Percentiles rank a stretch among this genome's conserved stretches.
Evolutionary conservation across 1,139 yeast species (phyloP).

Genomic region (Blastobotrys illinoisensis): DNA sequence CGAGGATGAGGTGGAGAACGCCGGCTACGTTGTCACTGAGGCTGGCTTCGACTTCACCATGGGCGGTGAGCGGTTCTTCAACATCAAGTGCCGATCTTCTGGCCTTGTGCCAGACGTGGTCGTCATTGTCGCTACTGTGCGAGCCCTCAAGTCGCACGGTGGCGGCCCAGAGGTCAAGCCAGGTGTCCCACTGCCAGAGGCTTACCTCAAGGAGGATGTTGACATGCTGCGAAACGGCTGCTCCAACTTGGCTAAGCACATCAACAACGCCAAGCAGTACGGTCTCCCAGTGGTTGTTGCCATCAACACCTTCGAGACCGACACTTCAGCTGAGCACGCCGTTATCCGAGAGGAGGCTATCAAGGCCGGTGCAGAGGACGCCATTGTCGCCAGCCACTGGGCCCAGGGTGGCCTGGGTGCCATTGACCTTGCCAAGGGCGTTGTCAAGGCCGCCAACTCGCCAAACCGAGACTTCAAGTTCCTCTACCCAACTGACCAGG

Average conservation of each 20-base stretch:
- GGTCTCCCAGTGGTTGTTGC: slow-evolving; percentile 96
- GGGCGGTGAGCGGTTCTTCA: slow-evolving; percentile 98
- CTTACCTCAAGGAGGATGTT: slow-evolving; percentile 76
- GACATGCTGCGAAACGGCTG: slow-evolving; percentile 83
- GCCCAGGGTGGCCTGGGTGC: slow-evolving; percentile 98
- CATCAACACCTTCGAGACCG: slow-evolving; percentile 86
- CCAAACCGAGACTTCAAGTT: slow-evolving; percentile 62
- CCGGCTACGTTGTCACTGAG: slow-evolving; percentile 92
- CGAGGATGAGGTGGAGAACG: slow-evolving; percentile 51
- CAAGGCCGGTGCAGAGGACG: slow-evolving; percentile 90
- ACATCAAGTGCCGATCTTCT: slow-evolving; percentile 91
- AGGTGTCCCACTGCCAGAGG: slow-evolving; percentile 84
- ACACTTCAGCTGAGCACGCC: slow-evolving; percentile 76
- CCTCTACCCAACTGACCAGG: slow-evolving; percentile 63
- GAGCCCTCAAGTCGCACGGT: slow-evolving; percentile 96
- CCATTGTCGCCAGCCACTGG: slow-evolving; percentile 95
- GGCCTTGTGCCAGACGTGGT: slow-evolving; percentile 89
- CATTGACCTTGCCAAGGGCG: slow-evolving; percentile 77
- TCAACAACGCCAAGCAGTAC: slow-evolving; percentile 75
- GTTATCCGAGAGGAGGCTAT: slow-evolving; percentile 77
- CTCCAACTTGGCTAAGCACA: slow-evolving; percentile 86
- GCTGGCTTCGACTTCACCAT: slow-evolving; percentile 98
- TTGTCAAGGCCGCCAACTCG: slow-evolving; percentile 52
- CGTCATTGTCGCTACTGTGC: slow-evolving; percentile 93
- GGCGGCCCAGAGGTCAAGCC: slow-evolving; percentile 98